A percentile compares a stretch with the other conserved stretches of the same genome.
These are phyloP conservation scores for Diaporthe ampelina DNA, from an alignment of 2,329 filamentous ascomycete species.

Conservation along the genomic window DNA sequence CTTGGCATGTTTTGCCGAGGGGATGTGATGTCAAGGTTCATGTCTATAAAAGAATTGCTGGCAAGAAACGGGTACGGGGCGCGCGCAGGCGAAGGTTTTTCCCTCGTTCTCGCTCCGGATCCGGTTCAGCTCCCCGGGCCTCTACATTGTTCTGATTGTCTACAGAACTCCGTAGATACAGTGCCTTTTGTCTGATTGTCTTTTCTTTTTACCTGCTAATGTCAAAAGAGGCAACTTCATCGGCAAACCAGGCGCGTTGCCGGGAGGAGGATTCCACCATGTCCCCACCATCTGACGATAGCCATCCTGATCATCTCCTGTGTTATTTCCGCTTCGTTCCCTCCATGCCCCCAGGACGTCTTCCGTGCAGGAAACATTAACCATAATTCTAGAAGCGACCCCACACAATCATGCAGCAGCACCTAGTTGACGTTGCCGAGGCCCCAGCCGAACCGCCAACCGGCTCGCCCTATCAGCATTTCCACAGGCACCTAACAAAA, in stretches of 20 bases:
- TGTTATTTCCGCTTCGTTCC: conserved; percentile 26
- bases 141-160: too few relatives aligned
- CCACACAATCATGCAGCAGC: conserved; percentile 17
- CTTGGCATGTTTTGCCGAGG: conserved; percentile 26
- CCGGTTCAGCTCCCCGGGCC: not conserved
- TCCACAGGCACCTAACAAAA: not conserved
- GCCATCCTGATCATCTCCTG: not conserved
- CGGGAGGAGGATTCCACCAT: conserved; percentile 16
- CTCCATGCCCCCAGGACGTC: not conserved
- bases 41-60: not conserved
- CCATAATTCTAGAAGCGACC: conserved; percentile 24
- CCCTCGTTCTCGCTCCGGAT: conserved; percentile 5
- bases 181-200: too few relatives aligned
- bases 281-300: conserved; percentile 22
- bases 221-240: not conserved
- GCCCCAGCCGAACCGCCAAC: not conserved
- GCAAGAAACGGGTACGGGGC: not conserved
- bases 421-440: conserved; percentile 22
- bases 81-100: not conserved
- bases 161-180: too few relatives aligned
- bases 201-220: too few relatives aligned
- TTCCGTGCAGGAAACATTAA: conserved; percentile 10
- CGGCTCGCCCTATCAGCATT: conserved; percentile 11
- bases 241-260: not conserved
- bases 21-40: conserved; percentile 27